phyloP scores from a whole-genome alignment of 768 basidiomycete species.

The Dacryopinax primogenitus region DNA sequence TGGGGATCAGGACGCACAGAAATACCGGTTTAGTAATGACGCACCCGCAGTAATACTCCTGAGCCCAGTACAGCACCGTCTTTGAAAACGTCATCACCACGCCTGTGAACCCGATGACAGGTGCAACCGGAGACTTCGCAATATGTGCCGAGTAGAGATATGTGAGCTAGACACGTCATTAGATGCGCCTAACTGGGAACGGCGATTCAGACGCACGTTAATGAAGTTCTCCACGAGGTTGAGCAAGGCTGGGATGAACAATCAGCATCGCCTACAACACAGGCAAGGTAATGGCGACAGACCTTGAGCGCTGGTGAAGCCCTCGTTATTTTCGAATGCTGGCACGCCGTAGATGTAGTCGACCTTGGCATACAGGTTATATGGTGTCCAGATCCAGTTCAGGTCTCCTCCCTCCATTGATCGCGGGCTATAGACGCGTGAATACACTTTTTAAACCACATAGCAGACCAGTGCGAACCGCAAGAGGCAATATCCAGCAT shows the following conservation, averaged over 20 bases:
- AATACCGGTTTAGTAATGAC: background rate
- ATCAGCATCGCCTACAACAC: background rate
- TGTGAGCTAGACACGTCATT: slow-evolving; percentile 23
- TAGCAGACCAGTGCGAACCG: slow-evolving; percentile 35
- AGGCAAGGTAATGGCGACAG: slow-evolving; percentile 20
- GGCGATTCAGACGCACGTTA: slow-evolving; percentile 30
- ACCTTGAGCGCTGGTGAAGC: slow-evolving; percentile 83
- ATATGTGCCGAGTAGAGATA: slow-evolving; percentile 70
- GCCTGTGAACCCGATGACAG: slow-evolving; percentile 59
- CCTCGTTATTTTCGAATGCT: slow-evolving; percentile 50
- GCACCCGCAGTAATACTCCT: slow-evolving; percentile 58
- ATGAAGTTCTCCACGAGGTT: slow-evolving; percentile 69
- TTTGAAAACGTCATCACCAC: slow-evolving; percentile 73
- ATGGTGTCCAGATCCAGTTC: slow-evolving; percentile 86
- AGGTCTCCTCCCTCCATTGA: slow-evolving; percentile 81
- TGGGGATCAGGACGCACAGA: slow-evolving; percentile 17
- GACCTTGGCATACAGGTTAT: slow-evolving; percentile 62
- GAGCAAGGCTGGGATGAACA: slow-evolving; percentile 45
- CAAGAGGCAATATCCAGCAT: slow-evolving; percentile 68
- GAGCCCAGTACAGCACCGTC: slow-evolving; percentile 67
- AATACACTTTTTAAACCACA: background rate
- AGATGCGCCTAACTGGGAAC: background rate
- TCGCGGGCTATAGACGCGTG: slow-evolving; percentile 43
- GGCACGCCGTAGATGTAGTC: slow-evolving; percentile 54
- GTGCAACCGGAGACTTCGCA: slow-evolving; percentile 45